Evolutionary conservation across 2,329 filamentous ascomycete genomes (phyloP).

Genomic region (Chrysosporium keratinophilum): DNA sequence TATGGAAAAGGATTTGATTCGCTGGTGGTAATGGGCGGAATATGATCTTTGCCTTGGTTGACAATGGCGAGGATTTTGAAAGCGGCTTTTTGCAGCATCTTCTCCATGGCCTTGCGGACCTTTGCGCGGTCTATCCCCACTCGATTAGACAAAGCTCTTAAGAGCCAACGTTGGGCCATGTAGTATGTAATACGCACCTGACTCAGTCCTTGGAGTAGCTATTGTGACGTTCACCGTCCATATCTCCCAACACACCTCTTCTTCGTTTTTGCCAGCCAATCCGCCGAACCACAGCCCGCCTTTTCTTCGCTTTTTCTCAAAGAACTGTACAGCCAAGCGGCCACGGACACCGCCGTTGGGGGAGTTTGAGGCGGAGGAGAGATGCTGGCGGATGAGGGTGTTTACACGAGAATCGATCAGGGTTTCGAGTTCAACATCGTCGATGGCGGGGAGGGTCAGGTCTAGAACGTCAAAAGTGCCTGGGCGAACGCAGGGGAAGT

Average conservation of each 20-base stretch:
- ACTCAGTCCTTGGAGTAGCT: conserved; percentile 77
- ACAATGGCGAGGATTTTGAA: conserved; percentile 83
- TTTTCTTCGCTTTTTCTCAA: conserved; percentile 79
- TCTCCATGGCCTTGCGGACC: conserved; percentile 81
- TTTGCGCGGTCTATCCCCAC: conserved; percentile 65
- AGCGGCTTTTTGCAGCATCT: conserved; percentile 73
- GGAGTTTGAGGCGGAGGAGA: conserved; percentile 50
- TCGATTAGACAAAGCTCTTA: not conserved
- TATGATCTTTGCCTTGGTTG: conserved; percentile 86
- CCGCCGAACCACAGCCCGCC: conserved; percentile 57
- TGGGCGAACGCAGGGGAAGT: conserved; percentile 78
- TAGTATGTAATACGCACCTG: conserved; percentile 48
- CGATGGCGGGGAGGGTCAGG: conserved; percentile 77
- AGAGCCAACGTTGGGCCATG: not conserved
- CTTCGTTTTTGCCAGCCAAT: conserved; percentile 52
- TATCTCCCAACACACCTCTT: conserved; percentile 93
- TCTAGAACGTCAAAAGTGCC: conserved; percentile 81
- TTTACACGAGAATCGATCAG: conserved; percentile 82
- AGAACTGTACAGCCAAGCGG: conserved; percentile 80
- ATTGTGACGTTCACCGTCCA: conserved; percentile 94
- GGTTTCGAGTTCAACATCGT: conserved; percentile 82
- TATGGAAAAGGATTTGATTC: conserved; percentile 92
- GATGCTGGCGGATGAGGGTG: conserved; percentile 64
- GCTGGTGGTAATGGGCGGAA: conserved; percentile 88
- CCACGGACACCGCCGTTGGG: conserved; percentile 55